Evolutionary conservation across 2,329 filamentous ascomycete species (phyloP).

Genomic region (Aspergillus uvarum): DNA sequence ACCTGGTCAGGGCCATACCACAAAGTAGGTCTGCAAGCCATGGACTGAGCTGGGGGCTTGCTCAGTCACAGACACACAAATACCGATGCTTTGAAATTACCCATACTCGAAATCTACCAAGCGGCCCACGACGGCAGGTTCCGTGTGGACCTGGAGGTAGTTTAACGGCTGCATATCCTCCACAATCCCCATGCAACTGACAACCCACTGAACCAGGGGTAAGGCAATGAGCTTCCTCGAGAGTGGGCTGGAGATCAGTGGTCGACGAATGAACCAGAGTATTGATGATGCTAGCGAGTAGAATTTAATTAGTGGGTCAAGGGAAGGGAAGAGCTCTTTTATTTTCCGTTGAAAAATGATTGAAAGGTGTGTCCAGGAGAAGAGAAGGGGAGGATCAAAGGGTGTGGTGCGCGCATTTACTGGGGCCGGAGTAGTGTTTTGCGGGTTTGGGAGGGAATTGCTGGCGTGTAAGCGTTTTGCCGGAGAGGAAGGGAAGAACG

Average conservation of each 20-base stretch:
- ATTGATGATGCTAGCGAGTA: not conserved
- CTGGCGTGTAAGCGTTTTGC: constrained; percentile 3
- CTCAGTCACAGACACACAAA: not conserved
- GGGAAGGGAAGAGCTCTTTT: not conserved
- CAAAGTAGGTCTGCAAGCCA: not conserved
- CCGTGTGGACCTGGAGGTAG: constrained; percentile 6
- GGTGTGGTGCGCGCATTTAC: constrained; percentile 1
- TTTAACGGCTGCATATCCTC: constrained; percentile 1
- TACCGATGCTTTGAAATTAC: not conserved
- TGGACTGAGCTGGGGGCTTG: not conserved
- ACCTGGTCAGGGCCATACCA: not conserved
- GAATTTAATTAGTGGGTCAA: not conserved
- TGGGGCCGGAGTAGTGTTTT: constrained; percentile 7
- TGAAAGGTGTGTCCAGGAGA: not conserved
- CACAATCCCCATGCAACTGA: not conserved
- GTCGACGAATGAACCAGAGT: not conserved
- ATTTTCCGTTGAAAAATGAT: not conserved
- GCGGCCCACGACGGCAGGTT: constrained; percentile 4
- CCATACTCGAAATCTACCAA: constrained; percentile 1
- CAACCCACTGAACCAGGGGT: not conserved
- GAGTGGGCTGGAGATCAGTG: not conserved
- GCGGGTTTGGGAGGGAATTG: not conserved
- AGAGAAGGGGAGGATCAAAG: not conserved
- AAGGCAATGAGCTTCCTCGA: not conserved
- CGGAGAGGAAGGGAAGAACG: constrained; percentile 1